phyloP scores from a whole-genome alignment of 1,284 basidiomycete genomes.

The Papiliotrema flavescens region DNA sequence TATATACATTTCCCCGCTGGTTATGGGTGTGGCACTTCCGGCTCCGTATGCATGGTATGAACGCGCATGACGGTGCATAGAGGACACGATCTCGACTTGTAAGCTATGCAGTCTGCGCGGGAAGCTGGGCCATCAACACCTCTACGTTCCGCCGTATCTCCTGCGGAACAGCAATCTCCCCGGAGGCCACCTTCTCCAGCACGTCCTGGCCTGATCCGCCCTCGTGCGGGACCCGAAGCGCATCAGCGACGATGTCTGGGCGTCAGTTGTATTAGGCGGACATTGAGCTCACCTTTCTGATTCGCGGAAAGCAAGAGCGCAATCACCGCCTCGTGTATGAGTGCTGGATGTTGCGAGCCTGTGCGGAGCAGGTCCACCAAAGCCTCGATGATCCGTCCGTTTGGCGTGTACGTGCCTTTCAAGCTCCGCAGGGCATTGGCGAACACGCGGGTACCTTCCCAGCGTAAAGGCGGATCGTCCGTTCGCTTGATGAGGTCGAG shows the following conservation, averaged over 20 bases:
- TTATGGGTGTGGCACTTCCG: too few relatives aligned
- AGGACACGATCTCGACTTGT: too few relatives aligned
- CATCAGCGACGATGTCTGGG: background rate
- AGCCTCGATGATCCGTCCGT: conserved; percentile 57
- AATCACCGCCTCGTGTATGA: conserved; percentile 86
- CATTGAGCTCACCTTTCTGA: background rate
- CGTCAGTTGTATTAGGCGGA: background rate
- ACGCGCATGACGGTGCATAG: too few relatives aligned
- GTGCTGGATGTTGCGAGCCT: conserved; percentile 73
- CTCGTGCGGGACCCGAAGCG: background rate
- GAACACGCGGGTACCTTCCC: conserved; percentile 82
- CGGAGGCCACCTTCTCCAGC: background rate
- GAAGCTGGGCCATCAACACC: background rate
- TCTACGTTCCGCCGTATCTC: background rate
- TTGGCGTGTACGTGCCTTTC: conserved; percentile 53
- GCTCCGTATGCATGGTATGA: too few relatives aligned
- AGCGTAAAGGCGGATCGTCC: conserved; percentile 75
- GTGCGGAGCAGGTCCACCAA: conserved; percentile 70
- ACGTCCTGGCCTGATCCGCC: background rate
- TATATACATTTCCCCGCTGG: too few relatives aligned
- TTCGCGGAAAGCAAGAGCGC: conserved; percentile 45
- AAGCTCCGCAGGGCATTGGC: conserved; percentile 71
- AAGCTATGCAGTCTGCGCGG: background rate
- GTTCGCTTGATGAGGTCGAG: conserved; percentile 72
- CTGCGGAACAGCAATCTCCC: background rate